phyloP scores from a whole-genome alignment of 257 asterid species.

The Fraxinus pennsylvanica region DNA sequence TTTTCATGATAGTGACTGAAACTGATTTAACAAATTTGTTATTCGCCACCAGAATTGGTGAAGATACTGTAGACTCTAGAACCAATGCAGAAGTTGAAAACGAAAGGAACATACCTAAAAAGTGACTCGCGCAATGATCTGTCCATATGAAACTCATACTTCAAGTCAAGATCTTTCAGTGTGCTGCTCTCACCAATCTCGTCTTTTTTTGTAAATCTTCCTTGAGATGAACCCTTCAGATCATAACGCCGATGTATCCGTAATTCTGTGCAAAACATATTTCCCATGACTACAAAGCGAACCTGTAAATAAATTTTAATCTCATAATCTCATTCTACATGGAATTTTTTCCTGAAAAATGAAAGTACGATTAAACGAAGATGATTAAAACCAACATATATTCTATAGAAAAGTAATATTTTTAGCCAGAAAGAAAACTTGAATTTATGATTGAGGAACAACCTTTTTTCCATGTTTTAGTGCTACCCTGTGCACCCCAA shows the following conservation, averaged over 20 bases:
- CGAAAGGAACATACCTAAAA: conserved; percentile 52
- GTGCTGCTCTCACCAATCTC: conserved; percentile 75
- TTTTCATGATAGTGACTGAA: not conserved
- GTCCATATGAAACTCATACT: conserved; percentile 92
- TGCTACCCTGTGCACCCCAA: conserved; percentile 80
- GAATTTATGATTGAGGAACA: conserved; percentile 17
- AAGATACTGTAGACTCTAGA: conserved; percentile 6
- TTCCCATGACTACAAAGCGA: conserved; percentile 98
- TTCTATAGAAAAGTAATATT: not conserved
- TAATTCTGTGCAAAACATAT: conserved; percentile 94
- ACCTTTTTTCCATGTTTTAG: conserved; percentile 80
- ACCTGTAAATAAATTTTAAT: conserved; percentile 54
- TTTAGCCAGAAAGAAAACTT: not conserved
- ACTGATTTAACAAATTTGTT: not conserved
- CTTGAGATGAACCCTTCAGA: conserved; percentile 91
- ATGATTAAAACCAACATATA: not conserved
- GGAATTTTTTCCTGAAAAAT: conserved; percentile 7
- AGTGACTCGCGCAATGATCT: conserved; percentile 73
- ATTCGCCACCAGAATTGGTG: not conserved
- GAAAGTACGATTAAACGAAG: not conserved
- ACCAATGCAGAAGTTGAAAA: not conserved
- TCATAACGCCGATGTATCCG: conserved; percentile 92
- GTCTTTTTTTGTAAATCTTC: conserved; percentile 83
- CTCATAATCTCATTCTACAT: conserved; percentile 6
- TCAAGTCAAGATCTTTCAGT: conserved; percentile 89